These are phyloP conservation scores for Biscogniauxia mediterranea DNA, from an alignment of 2,329 filamentous ascomycete species.

Conservation along the genomic window DNA sequence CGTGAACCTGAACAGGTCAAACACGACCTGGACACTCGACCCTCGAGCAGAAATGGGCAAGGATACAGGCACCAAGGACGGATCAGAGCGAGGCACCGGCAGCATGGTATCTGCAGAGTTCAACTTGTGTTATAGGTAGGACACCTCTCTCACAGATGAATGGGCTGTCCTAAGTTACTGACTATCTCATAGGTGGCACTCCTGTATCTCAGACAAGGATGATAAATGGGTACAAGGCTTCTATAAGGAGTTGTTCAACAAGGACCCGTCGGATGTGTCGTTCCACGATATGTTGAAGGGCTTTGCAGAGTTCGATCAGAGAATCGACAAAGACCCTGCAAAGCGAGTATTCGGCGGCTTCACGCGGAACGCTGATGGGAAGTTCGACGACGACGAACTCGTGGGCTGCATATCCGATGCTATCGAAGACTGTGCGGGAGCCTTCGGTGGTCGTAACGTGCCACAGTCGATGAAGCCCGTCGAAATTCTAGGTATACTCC, in stretches of 20 bases:
- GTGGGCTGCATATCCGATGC: slow-evolving; percentile 74
- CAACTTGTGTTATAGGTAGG: slow-evolving; percentile 76
- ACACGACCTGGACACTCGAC: slow-evolving; percentile 80
- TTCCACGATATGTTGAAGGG: slow-evolving; percentile 60
- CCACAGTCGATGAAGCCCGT: slow-evolving; percentile 71
- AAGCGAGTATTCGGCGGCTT: slow-evolving; percentile 68
- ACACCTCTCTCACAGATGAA: neutral
- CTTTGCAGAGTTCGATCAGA: slow-evolving; percentile 60
- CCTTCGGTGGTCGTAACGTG: slow-evolving; percentile 71
- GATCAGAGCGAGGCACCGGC: slow-evolving; percentile 69
- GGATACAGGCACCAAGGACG: slow-evolving; percentile 49
- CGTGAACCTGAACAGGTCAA: slow-evolving; percentile 67
- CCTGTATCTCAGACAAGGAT: slow-evolving; percentile 70
- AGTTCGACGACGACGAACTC: slow-evolving; percentile 73
- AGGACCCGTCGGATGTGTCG: slow-evolving; percentile 54
- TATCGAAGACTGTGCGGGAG: slow-evolving; percentile 74
- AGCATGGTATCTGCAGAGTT: slow-evolving; percentile 87
- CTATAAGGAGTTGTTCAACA: slow-evolving; percentile 62
- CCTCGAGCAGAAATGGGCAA: slow-evolving; percentile 68
- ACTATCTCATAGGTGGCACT: slow-evolving; percentile 57
- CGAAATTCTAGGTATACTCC: slow-evolving; percentile 78
- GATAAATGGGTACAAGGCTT: slow-evolving; percentile 77
- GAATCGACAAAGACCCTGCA: slow-evolving; percentile 63
- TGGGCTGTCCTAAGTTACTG: neutral
- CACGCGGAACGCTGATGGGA: slow-evolving; percentile 62